Evolutionary conservation across 2,329 filamentous ascomycete species (phyloP), one percentile per base, ranked within the genome.

Genomic region (Xylariales sp.): DNA sequence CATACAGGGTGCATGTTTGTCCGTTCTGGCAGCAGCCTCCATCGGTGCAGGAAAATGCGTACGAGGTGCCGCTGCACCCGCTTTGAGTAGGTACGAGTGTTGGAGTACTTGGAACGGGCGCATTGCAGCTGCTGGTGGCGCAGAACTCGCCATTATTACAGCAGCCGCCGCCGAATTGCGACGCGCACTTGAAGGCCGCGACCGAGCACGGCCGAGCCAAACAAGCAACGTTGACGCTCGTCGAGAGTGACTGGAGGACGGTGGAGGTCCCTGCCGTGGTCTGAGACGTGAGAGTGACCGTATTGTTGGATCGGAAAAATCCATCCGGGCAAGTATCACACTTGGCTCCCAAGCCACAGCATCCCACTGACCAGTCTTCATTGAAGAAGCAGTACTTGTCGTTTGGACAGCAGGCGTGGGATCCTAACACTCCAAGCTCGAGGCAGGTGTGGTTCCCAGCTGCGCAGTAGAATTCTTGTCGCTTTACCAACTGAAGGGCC

Each of bases 81-180:
- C 25, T 32, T 7, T 10, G 15, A 11, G 39, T 42, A 15, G 39
- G 32, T n/a, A 42, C 39, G 5, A 35, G 22, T 5, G 39, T 42
- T 21, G 39, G 31, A 10, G 14, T 19, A 8, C 31, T 22, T 11
- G 39, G 10, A 3, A 19, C 8, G 6, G 22, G 8, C 15, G 6
- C 31, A 6, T 25, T n/a, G 24, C 39, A 42, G 11, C 18, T 18
- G 24, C 15, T 24, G 3, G 39, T 31, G 2, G 36, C 40, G 50
- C 74, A 78, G 4, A 54, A 48, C 43, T 67, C 61, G 1, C 65
- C 65, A 16, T 42, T 35, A n/a, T 19, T n/a, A 50, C 76, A 80
- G 58, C 76, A 80, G 37, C 65, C 63, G 14, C 67, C 67, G 42
- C 74, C 72, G 20, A 71, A 62, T 2, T 43, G 51, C 7, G 44